Conservation (phyloP, 768 basidiomycete species). For the Gelatoporia subvermispora region DNA sequence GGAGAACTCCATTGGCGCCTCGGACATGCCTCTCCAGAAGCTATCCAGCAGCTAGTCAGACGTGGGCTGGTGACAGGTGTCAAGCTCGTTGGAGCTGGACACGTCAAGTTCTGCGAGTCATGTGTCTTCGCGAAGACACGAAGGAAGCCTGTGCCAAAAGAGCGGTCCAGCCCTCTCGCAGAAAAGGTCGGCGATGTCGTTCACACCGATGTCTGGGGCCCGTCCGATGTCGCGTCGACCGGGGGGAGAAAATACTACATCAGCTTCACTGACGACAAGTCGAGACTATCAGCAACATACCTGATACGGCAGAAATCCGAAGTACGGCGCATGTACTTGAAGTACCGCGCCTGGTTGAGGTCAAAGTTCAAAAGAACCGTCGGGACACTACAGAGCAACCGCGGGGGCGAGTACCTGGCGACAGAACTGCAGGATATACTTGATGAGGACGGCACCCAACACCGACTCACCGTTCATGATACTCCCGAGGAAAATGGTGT, state of each 20-base stretch:
- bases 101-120: slow-evolving; percentile 30
- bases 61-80: no score
- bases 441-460: no score
- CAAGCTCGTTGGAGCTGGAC: slow-evolving; percentile 26
- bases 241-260: slow-evolving; percentile 18
- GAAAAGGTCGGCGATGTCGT: slow-evolving; percentile 31
- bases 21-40: slow-evolving; percentile 28
- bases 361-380: slow-evolving; percentile 29
- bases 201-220: slow-evolving; percentile 44
- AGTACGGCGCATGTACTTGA: slow-evolving; percentile 26
- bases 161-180: slow-evolving; percentile 20
- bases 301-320: slow-evolving; percentile 33
- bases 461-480: no score
- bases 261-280: slow-evolving; percentile 27
- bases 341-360: slow-evolving; percentile 29
- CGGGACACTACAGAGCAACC: slow-evolving; percentile 34
- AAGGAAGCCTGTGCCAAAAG: slow-evolving; percentile 24
- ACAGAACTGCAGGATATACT: no score
- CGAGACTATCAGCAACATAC: slow-evolving; percentile 18
- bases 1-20: slow-evolving; percentile 28
- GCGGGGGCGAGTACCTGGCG: slow-evolving; percentile 34
- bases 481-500: slow-evolving; percentile 44
- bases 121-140: slow-evolving; percentile 40
- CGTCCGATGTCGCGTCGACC: slow-evolving; percentile 26
- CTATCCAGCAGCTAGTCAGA: slow-evolving; percentile 23